Evolutionary conservation across 1,139 yeast genomes (phyloP).

Genomic region (Keqinozyma sinolaborantium): DNA sequence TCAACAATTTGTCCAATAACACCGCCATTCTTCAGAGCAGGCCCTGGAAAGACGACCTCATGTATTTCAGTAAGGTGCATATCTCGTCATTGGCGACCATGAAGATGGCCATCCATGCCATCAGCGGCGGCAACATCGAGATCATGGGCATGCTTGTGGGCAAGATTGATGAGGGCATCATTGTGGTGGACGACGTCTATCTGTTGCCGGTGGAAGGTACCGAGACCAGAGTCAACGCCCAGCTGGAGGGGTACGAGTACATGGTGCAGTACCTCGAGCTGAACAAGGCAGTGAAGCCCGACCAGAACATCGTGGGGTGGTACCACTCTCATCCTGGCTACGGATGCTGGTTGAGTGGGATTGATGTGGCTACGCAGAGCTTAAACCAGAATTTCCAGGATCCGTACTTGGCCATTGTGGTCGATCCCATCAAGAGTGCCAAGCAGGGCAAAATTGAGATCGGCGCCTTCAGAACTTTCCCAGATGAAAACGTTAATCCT

Average conservation of each 20-base stretch:
- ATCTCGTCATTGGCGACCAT: conserved; percentile 73
- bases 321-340: conserved; percentile 97
- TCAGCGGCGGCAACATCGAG: conserved; percentile 85
- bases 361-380: conserved; percentile 84
- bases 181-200: conserved; percentile 79
- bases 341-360: conserved; percentile 91
- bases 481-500: conserved; percentile 45
- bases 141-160: conserved; percentile 96
- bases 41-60: conserved; percentile 47
- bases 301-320: conserved; percentile 81
- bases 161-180: conserved; percentile 51
- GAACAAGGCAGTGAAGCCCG: conserved; percentile 49
- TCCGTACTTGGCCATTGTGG: conserved; percentile 84
- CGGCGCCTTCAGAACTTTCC: conserved; percentile 87
- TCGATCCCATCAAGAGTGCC: conserved; percentile 75
- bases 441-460: conserved; percentile 71
- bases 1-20: conserved; percentile 5
- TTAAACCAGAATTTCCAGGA: conserved; percentile 87
- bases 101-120: conserved; percentile 82
- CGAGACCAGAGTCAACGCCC: conserved; percentile 93
- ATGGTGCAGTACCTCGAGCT: conserved; percentile 81
- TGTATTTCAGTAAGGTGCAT: conserved; percentile 62
- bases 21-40: conserved; percentile 13
- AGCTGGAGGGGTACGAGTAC: conserved; percentile 89
- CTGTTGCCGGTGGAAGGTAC: conserved; percentile 94